These are phyloP conservation scores for Clarireedia homoeocarpa DNA, from an alignment of 2,329 filamentous ascomycete genomes.

Conservation along the genomic window DNA sequence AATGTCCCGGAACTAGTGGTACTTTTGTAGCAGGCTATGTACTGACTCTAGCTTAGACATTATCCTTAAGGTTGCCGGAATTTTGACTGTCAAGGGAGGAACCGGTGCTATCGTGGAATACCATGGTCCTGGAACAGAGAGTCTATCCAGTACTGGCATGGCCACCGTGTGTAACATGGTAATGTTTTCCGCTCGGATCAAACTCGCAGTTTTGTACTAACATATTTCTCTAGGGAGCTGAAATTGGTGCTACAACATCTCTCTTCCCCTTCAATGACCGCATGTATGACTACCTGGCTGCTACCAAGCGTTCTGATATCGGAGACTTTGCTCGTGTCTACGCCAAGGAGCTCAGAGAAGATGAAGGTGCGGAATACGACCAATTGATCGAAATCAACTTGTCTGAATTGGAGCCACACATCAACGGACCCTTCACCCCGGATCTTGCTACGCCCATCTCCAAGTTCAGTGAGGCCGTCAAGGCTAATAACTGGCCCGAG, in stretches of 20 bases:
- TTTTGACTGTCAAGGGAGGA: slow-evolving; percentile 95
- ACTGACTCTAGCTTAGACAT: slow-evolving; percentile 53
- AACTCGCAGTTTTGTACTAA: background rate
- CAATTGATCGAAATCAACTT: slow-evolving; percentile 95
- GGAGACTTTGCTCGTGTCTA: slow-evolving; percentile 84
- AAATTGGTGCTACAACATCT: slow-evolving; percentile 81
- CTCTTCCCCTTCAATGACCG: slow-evolving; percentile 97
- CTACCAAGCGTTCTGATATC: slow-evolving; percentile 85
- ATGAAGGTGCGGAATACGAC: slow-evolving; percentile 91
- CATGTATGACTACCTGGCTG: slow-evolving; percentile 91
- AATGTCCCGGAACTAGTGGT: slow-evolving; percentile 28
- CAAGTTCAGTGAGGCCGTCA: slow-evolving; percentile 91
- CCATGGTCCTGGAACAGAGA: slow-evolving; percentile 64
- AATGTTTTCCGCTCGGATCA: no score
- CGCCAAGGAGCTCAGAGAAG: slow-evolving; percentile 75
- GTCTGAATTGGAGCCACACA: slow-evolving; percentile 88
- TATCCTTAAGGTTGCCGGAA: slow-evolving; percentile 94
- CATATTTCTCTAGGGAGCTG: slow-evolving; percentile 36
- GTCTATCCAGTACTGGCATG: slow-evolving; percentile 77
- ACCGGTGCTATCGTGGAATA: slow-evolving; percentile 88
- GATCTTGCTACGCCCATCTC: slow-evolving; percentile 96
- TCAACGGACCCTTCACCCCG: slow-evolving; percentile 98
- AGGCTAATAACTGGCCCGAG: slow-evolving; percentile 92
- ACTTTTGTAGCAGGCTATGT: slow-evolving; percentile 2
- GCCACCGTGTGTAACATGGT: slow-evolving; percentile 69